A percentile compares a stretch with the other conserved stretches of the same genome.
phyloP scores from a whole-genome alignment of 225 moss, liverwort and hornwort genomes.

The Ulota crispa region DNA sequence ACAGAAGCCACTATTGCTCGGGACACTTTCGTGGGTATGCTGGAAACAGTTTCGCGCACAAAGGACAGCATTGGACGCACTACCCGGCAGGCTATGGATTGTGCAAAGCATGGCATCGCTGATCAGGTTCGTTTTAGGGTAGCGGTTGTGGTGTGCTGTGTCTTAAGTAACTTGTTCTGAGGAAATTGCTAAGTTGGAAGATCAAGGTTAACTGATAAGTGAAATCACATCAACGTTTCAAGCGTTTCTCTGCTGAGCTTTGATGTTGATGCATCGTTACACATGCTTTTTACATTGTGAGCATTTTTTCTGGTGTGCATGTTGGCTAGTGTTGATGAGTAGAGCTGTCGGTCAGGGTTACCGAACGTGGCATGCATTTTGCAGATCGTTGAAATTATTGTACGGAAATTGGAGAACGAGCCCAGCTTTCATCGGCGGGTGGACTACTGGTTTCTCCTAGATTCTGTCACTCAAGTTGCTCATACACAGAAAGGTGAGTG shows the following conservation, averaged over 20 bases:
- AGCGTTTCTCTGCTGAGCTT: not conserved
- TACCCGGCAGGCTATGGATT: constrained; percentile 91
- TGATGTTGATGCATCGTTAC: not conserved
- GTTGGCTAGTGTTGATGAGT: not conserved
- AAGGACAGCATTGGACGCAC: constrained; percentile 98
- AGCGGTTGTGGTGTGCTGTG: not conserved
- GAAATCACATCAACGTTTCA: not conserved
- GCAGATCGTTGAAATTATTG: constrained; percentile 82
- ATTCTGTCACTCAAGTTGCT: constrained; percentile 86
- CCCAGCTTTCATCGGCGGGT: constrained; percentile 95
- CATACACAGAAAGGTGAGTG: constrained; percentile 67
- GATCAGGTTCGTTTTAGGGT: constrained; percentile 63
- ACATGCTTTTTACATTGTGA: not conserved
- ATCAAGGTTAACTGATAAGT: not conserved
- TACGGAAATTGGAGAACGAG: constrained; percentile 83
- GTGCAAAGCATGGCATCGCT: constrained; percentile 81
- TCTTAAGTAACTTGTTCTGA: not conserved
- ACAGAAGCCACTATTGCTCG: constrained; percentile 82
- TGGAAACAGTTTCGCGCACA: constrained; percentile 86
- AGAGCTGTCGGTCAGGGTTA: not conserved
- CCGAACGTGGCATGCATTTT: constrained; percentile 1
- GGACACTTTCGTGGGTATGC: constrained; percentile 92
- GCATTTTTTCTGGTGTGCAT: not conserved
- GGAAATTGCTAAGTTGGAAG: not conserved
- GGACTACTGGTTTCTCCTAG: constrained; percentile 86